A percentile compares a stretch with the other conserved stretches of the same genome.
Conservation (phyloP, 2,329 filamentous ascomycete genomes). For the Acrodontium crateriforme region DNA sequence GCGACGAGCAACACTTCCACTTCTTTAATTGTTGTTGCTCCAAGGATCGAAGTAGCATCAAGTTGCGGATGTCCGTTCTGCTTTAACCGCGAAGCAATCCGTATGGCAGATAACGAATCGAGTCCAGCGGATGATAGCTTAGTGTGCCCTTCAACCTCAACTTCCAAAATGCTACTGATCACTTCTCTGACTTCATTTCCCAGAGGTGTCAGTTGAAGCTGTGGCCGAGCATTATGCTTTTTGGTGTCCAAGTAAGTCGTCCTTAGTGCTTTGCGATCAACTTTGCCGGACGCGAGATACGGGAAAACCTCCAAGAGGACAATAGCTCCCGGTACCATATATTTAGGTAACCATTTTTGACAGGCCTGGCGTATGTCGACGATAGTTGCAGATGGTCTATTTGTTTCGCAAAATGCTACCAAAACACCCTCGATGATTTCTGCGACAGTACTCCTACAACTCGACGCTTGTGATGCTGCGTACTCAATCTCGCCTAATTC, state of each 20-base stretch:
- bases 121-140: slow-evolving; percentile 43
- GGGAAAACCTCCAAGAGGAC: slow-evolving; percentile 52
- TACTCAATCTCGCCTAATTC: slow-evolving; percentile 49
- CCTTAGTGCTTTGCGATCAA: slow-evolving; percentile 55
- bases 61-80: slow-evolving; percentile 37
- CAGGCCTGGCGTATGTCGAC: slow-evolving; percentile 45
- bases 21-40: slow-evolving; percentile 34
- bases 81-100: slow-evolving; percentile 51
- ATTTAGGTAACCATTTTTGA: slow-evolving; percentile 61
- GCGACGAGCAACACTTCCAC: slow-evolving; percentile 3
- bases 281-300: slow-evolving; percentile 68
- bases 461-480: slow-evolving; percentile 45
- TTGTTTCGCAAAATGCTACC: slow-evolving; percentile 59
- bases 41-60: slow-evolving; percentile 48
- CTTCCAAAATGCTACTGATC: slow-evolving; percentile 10
- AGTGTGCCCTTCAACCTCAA: slow-evolving; percentile 16
- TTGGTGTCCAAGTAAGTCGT: slow-evolving; percentile 35
- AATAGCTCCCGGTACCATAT: slow-evolving; percentile 71
- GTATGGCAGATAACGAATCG: slow-evolving; percentile 52
- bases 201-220: slow-evolving; percentile 1
- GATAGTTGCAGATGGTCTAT: slow-evolving; percentile 20
- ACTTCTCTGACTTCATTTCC: slow-evolving; percentile 6
- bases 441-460: slow-evolving; percentile 53
- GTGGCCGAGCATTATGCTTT: not conserved
- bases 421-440: slow-evolving; percentile 54